Conservation (phyloP, 2,329 filamentous ascomycete species). For the Trichophyton schoenleinii region DNA sequence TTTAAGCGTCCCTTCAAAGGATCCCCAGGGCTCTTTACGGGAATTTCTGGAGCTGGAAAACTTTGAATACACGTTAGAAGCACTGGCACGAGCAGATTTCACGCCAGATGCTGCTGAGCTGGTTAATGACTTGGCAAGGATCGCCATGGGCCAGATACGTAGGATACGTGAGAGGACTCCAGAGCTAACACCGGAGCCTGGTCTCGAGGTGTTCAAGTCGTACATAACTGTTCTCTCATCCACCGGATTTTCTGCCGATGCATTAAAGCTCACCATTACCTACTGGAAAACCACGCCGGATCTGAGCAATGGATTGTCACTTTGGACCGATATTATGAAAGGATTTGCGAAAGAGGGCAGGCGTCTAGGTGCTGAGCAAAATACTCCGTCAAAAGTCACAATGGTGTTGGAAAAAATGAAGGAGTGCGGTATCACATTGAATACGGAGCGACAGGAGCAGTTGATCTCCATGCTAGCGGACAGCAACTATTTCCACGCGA, state of each 20-base stretch:
- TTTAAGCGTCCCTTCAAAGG: conserved; percentile 13
- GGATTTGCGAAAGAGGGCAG: conserved; percentile 43
- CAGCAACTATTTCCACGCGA: conserved; percentile 45
- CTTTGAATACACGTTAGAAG: conserved; percentile 29
- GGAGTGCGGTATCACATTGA: conserved; percentile 23
- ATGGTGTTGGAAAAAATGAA: conserved; percentile 15
- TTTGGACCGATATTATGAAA: conserved; percentile 43
- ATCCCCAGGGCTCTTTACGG: conserved; percentile 7
- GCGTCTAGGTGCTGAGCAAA: conserved; percentile 15
- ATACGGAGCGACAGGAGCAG: conserved; percentile 31
- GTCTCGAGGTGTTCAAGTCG: conserved; percentile 28
- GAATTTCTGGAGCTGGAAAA: conserved; percentile 28
- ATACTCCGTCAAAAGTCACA: conserved; percentile 15
- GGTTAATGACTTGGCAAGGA: conserved; percentile 30
- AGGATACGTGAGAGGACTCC: neutral
- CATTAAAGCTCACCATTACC: conserved; percentile 34
- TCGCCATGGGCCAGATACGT: conserved; percentile 25
- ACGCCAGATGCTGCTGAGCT: conserved; percentile 26
- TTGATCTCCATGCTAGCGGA: conserved; percentile 53
- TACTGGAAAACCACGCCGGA: conserved; percentile 20
- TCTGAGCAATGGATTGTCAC: conserved; percentile 4
- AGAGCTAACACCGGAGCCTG: conserved; percentile 9
- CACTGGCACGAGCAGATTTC: conserved; percentile 26
- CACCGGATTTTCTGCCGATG: conserved; percentile 45
- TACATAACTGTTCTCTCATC: conserved; percentile 41